Conservation (phyloP, 1,284 basidiomycete genomes). For the Cutaneotrichosporon cavernicola region DNA sequence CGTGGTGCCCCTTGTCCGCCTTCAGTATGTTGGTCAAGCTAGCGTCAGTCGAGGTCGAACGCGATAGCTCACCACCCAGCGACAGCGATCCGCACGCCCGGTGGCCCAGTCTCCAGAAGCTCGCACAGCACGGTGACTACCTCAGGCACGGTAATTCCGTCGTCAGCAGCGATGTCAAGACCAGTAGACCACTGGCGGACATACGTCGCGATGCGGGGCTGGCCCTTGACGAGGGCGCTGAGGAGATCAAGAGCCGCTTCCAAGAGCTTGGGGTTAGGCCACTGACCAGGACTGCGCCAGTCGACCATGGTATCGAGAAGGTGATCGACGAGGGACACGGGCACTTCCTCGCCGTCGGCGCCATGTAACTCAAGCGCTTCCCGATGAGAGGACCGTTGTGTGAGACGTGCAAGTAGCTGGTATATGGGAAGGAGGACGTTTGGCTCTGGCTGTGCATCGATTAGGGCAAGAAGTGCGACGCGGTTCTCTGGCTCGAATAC, state of each 20-base stretch:
- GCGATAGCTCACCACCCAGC: constrained; percentile 40
- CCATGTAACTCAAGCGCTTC: constrained; percentile 52
- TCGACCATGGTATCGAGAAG: constrained; percentile 32
- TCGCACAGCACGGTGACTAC: constrained; percentile 31
- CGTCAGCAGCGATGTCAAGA: constrained; percentile 14
- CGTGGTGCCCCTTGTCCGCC: constrained; percentile 32
- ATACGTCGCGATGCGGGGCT: constrained; percentile 45
- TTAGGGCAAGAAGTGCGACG: constrained; percentile 33
- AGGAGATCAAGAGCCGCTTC: constrained; percentile 69
- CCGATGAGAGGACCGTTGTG: constrained; percentile 63
- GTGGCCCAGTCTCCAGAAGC: constrained; percentile 37
- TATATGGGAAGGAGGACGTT: constrained; percentile 52
- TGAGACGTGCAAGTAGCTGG: constrained; percentile 62
- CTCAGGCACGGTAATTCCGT: constrained; percentile 16
- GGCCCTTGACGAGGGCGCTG: constrained; percentile 69
- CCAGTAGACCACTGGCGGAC: constrained; percentile 29
- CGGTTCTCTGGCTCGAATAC: constrained; percentile 44
- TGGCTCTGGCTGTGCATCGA: constrained; percentile 38
- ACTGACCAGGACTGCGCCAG: constrained; percentile 31
- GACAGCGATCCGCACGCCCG: constrained; percentile 44
- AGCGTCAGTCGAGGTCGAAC: constrained; percentile 4
- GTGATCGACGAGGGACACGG: constrained; percentile 35
- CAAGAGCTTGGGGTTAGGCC: constrained; percentile 59
- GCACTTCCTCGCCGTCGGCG: constrained; percentile 9
- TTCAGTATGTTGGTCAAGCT: constrained; percentile 47